Evolutionary conservation across 2,329 filamentous ascomycete species (phyloP), one percentile per base, ranked within the genome.

Genomic region (Drechslerella dactyloides): DNA sequence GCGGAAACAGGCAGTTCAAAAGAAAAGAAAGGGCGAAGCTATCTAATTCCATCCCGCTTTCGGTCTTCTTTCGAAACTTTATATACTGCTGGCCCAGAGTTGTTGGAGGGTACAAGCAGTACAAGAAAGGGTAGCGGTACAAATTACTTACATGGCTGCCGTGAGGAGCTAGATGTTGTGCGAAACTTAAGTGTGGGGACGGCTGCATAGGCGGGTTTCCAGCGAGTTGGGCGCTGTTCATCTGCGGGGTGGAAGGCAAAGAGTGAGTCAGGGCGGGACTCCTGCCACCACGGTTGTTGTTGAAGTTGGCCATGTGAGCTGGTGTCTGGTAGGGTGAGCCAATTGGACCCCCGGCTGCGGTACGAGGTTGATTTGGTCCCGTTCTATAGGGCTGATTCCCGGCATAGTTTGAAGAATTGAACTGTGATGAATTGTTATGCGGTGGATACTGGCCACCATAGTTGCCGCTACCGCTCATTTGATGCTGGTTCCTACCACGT

Each of bases 231-330:
- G 85, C 46, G 84, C 82, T 64, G 82, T 80, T 85, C 87, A 87
- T 87, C 81, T 89, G 86, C 73, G 90, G 88, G 30, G 88, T 90
- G 74, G 85, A 85, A 66, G 89, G 87, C 76, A 89, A 84, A 37
- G 87, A 86, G 63, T 85, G 85, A 27, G 86, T 81, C 62, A 90
- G 82, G 33, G 87, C 64, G 84, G 85, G 75, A 83, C 83, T 76
- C 83, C 69, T 46, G 42, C 69, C 69, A 3, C 69, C 69, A 17
- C 69, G 58, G 30, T 57, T 61, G 51, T 56, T 66, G 13, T 53
- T 57, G 44, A 61, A 73, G 35, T 52, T 62, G 1, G 60, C 52
- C 59, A 73, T 65, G 19, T 66, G 69, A 10, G 69, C 66, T 50
- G 73, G 51, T 35, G 69, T 54, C 50, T 56, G 69, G 60, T 54